A percentile compares a stretch with the other conserved stretches of the same genome.
These are phyloP conservation scores for Dactylis glomerata DNA, from an alignment of 176 grass and related monocot species.

Conservation along the genomic window DNA sequence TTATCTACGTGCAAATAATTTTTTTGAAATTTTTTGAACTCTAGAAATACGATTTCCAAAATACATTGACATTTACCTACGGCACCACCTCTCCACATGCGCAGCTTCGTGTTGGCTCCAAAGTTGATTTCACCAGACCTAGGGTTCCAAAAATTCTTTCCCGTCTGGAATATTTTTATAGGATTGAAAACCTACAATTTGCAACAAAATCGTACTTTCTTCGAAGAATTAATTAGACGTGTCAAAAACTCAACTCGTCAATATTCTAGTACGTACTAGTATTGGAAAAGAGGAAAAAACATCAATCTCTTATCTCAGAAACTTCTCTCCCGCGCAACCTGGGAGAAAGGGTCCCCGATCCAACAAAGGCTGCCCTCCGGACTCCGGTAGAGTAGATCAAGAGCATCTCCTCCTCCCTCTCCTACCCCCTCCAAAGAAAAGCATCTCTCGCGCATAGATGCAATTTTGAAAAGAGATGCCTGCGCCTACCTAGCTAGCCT, in stretches of 20 bases:
- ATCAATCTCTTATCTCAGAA: background rate
- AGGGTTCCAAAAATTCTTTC: too few relatives aligned
- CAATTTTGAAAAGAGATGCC: background rate
- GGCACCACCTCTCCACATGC: too few relatives aligned
- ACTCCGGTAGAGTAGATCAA: background rate
- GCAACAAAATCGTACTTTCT: background rate
- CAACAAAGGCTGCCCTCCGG: constrained; percentile 28
- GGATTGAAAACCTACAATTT: background rate
- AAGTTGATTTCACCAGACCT: too few relatives aligned
- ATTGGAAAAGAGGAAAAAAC: too few relatives aligned
- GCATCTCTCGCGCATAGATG: constrained; percentile 16
- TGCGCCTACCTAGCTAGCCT: background rate
- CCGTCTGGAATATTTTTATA: too few relatives aligned
- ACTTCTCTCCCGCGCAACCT: constrained; percentile 19
- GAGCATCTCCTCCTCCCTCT: constrained; percentile 34
- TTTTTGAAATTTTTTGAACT: too few relatives aligned
- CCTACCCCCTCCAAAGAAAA: constrained; percentile 26
- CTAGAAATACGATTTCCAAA: too few relatives aligned
- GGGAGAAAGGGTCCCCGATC: background rate
- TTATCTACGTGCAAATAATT: too few relatives aligned
- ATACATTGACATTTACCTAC: too few relatives aligned
- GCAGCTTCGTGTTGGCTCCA: too few relatives aligned
- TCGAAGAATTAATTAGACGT: background rate
- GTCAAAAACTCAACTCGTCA: background rate
- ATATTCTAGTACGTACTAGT: too few relatives aligned